Percentiles rank a stretch among this genome's conserved stretches.
Conservation (phyloP, 495 filamentous ascomycete genomes). For the Penicillium angulare region DNA sequence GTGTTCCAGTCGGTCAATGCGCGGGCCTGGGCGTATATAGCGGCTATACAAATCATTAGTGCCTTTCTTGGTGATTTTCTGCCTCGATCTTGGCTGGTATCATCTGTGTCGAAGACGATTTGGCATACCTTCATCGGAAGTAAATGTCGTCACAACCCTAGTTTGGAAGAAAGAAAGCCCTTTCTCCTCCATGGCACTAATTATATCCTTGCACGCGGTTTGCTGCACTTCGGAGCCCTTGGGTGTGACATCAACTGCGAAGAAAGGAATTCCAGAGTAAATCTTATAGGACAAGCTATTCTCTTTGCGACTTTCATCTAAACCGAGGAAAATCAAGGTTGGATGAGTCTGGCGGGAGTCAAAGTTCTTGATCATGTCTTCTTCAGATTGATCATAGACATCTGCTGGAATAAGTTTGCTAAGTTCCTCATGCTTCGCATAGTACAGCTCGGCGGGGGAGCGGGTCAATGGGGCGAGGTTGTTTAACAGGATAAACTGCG, state of each 20-base stretch:
- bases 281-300: conserved; percentile 51
- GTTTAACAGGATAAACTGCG: conserved; percentile 74
- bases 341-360: conserved; percentile 68
- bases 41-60: too few relatives aligned
- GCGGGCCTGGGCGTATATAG: conserved; percentile 87
- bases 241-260: conserved; percentile 86
- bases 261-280: conserved; percentile 78
- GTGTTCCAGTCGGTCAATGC: conserved; percentile 93
- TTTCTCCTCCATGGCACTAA: conserved; percentile 56
- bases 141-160: conserved; percentile 56
- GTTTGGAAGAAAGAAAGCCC: conserved; percentile 60
- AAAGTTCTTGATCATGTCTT: conserved; percentile 67
- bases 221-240: conserved; percentile 54
- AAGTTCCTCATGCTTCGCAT: conserved; percentile 61
- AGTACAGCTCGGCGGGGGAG: conserved; percentile 55
- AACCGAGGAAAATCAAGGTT: conserved; percentile 78
- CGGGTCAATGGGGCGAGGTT: conserved; percentile 73
- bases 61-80: too few relatives aligned
- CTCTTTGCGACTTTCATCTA: conserved; percentile 66
- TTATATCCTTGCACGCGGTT: conserved; percentile 41
- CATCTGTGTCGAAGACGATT: background rate
- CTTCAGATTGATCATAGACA: conserved; percentile 69
- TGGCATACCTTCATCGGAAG: conserved; percentile 57
- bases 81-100: background rate
- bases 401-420: conserved; percentile 66